Conservation (phyloP, 768 basidiomycete species). For the Glaciozyma antarctica region DNA sequence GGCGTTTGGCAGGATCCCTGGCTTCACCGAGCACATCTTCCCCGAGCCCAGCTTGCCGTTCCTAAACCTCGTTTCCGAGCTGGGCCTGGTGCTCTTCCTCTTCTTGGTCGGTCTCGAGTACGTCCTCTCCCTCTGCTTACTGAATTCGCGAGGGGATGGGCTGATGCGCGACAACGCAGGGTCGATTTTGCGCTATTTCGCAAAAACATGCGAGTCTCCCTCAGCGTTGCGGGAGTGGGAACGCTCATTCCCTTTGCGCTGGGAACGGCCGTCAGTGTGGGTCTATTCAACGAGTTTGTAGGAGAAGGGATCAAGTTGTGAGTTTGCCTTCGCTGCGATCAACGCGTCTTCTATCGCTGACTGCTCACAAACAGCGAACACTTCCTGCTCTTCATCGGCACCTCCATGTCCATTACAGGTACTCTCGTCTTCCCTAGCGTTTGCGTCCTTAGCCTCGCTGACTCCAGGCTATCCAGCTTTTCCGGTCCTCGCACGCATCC, state of each 20-base stretch:
- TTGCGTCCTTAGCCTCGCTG: not conserved
- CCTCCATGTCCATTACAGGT: slow-evolving; percentile 55
- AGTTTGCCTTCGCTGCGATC: too few species aligned
- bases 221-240: slow-evolving; percentile 56
- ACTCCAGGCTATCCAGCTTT: slow-evolving; percentile 40
- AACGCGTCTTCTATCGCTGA: too few species aligned
- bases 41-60: slow-evolving; percentile 48
- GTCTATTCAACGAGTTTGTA: slow-evolving; percentile 60
- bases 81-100: slow-evolving; percentile 46
- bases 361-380: slow-evolving; percentile 44
- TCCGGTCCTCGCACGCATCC: slow-evolving; percentile 54
- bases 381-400: slow-evolving; percentile 50
- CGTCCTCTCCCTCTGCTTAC: too few species aligned
- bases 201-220: slow-evolving; percentile 53
- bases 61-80: slow-evolving; percentile 62
- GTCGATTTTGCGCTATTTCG: slow-evolving; percentile 63
- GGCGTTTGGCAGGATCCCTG: slow-evolving; percentile 51
- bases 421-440: not conserved
- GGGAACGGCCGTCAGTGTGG: slow-evolving; percentile 64
- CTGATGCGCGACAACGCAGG: too few species aligned
- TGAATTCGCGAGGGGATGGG: too few species aligned
- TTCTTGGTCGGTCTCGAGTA: slow-evolving; percentile 74
- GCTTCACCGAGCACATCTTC: slow-evolving; percentile 74
- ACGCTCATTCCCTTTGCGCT: slow-evolving; percentile 69
- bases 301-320: slow-evolving; percentile 48